Percentiles rank a stretch among this genome's conserved stretches.
phyloP scores from a whole-genome alignment of 345 rosid genomes.

The Barbarea vulgaris region DNA sequence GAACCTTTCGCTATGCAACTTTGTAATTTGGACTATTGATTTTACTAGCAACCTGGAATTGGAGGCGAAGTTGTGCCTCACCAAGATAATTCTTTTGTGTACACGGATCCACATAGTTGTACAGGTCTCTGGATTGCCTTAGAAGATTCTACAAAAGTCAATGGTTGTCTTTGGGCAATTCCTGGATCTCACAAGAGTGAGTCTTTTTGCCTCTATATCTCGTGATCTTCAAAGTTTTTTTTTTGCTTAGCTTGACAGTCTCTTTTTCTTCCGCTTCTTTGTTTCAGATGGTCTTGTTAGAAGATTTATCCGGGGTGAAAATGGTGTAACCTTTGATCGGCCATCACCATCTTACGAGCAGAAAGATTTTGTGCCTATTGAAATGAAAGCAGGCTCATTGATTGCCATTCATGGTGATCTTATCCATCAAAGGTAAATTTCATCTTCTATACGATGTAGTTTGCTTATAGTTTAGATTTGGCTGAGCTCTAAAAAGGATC shows the following conservation, averaged over 20 bases:
- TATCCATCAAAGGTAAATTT: conserved; percentile 80
- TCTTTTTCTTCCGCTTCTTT: not conserved
- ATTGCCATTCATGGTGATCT: conserved; percentile 90
- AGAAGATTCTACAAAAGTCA: conserved; percentile 79
- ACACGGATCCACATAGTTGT: conserved; percentile 87
- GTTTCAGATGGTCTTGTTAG: conserved; percentile 86
- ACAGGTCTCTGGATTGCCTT: conserved; percentile 96
- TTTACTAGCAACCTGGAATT: conserved; percentile 87
- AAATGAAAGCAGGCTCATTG: conserved; percentile 92
- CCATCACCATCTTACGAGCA: conserved; percentile 79
- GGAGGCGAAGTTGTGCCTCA: conserved; percentile 97
- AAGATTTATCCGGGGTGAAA: conserved; percentile 77
- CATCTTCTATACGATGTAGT: conserved; percentile 6
- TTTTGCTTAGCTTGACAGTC: conserved; percentile 10
- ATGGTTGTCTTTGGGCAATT: conserved; percentile 98
- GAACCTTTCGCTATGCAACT: not conserved
- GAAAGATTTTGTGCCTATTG: conserved; percentile 81
- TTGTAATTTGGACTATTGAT: conserved; percentile 1
- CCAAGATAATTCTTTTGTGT: conserved; percentile 89
- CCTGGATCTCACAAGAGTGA: conserved; percentile 94
- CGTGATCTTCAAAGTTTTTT: conserved; percentile 22
- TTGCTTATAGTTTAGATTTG: not conserved
- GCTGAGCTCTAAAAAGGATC: not conserved
- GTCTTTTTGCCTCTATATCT: conserved; percentile 7
- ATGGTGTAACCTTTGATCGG: conserved; percentile 73